Evolutionary conservation across 768 basidiomycete genomes (phyloP), one percentile per base, ranked within the genome.

Genomic region (Boletus subcaerulescens): DNA sequence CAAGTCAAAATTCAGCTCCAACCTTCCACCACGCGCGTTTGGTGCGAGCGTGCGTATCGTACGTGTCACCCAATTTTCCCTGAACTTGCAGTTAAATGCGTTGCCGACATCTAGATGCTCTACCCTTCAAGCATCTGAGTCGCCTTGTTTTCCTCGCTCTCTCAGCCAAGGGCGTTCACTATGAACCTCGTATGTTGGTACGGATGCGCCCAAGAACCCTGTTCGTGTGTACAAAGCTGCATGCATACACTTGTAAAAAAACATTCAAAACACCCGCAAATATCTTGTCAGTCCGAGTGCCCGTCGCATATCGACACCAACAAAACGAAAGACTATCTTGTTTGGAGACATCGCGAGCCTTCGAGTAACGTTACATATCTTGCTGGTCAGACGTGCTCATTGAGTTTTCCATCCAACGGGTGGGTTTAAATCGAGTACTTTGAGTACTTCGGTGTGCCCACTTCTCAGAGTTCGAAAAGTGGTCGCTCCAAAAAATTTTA

Each of bases 11-110:
- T 98, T 98, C 85, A 80, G 81, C 60, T 84, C 84, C 67, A 98
- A 98, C 83, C 86, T 98, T 63, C 95, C 96, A 62, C 92, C 96
- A 59, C 88, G 88, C 65, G 84, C 89, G 57, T 97, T 98, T 73
- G 96, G 95, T 76, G 94, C 93, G 53, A 82, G 83, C 67, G 88
- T 93, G 72, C 88, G 93, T 72, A 80, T 96, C 74, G 93, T 96
- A 76, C 62, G 90, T 55, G 18, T 29, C 48, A 22, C 62, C 22
- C 15, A 3, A 17, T 18, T 48, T 31, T 29, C 6, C 9, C 29
- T 43, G 39, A 24, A 26, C 17, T 8, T 5, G 17, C 4, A 6
- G 36, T 20, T 41, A 35, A 62, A 29, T 8, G 2, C 15, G 17
- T 13, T 3, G 17, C 9, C 5, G 45, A 11, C 8, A 2, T 15